Base-by-base conservation (phyloP, 2,329 filamentous ascomycete species). In the Colletotrichum endophyticum region DNA sequence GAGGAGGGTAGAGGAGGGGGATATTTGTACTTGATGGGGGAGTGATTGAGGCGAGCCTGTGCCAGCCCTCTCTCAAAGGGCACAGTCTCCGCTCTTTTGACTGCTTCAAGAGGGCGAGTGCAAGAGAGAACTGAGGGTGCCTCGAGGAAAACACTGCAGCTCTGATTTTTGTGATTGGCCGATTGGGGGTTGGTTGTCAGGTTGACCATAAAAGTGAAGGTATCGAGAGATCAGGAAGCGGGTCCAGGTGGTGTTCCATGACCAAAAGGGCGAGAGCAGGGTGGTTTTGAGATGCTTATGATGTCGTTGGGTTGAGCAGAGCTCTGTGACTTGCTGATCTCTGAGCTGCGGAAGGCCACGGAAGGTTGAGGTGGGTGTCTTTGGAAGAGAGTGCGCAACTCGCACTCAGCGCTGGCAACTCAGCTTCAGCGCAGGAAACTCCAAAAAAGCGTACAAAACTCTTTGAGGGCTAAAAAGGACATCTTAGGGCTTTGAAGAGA, bases 141-240 rank as follows among this genome's bases (percentile, higher is more conserved):
- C 25, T 19, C 15, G 8, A 36, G 22, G n/a, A 39, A 30, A 39
- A 27, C 7, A 57, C 30, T 69, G 22, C 49, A 39, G 53, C 30
- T 68, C 32, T 69, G 66, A 69, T 19, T 61, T 69, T 49, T 69
- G 53, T 69, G 66, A 69, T 69, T 69, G 66, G 66, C 66, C 7
- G 66, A 44, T 61, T 56, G 32, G 19, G 25, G 32, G 16, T 39
- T 61, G n/a, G 66, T 30, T 61, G 32, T n/a, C 32, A 44, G 25
- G 22, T 30, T 39, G 66, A 59, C 7, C 22, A 1, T 36, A 3
- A 53, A 22, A 25, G 49, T 27, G 49, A 36, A 34, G 28, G 66
- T 5, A 68, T 68, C 66, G 9, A 56, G 44, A 13, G 27, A 30
- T 25, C 28, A 69, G 32, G 27, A n/a, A n/a, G 53, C 53, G 16